These are phyloP conservation scores for Tetrahymena borealis DNA, from an alignment of 73 alveolate species.

Conservation along the genomic window DNA sequence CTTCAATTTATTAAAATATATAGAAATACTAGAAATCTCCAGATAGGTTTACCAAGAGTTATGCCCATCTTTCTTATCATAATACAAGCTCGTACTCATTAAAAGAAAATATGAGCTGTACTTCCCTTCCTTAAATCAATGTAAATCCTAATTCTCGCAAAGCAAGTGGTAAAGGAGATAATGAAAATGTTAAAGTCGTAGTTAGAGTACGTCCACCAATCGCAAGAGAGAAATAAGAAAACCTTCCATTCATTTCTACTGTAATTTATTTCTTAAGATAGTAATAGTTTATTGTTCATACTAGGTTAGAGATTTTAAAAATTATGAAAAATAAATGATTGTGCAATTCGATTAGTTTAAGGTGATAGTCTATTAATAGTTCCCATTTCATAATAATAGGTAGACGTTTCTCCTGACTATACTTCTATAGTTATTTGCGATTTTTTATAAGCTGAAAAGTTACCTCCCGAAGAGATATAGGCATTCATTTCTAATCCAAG, in stretches of 20 bases:
- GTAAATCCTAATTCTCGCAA: neutral
- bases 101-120: neutral
- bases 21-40: neutral
- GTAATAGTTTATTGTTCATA: neutral
- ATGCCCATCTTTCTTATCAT: neutral
- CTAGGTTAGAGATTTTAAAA: conserved; percentile 47
- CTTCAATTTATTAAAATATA: neutral
- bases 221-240: conserved; percentile 64
- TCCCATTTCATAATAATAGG: neutral
- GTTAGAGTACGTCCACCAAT: conserved; percentile 80
- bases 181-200: conserved; percentile 67
- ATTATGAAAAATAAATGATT: conserved; percentile 49
- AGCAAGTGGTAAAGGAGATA: neutral
- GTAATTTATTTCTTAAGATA: conserved; percentile 27
- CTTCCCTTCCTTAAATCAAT: neutral
- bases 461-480: conserved; percentile 1
- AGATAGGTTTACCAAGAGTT: neutral
- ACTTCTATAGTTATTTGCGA: neutral
- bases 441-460: neutral
- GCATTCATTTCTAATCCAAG: conserved; percentile 61
- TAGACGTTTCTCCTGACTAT: neutral
- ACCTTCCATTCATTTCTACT: conserved; percentile 56
- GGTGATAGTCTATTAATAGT: conserved; percentile 22
- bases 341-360: conserved; percentile 51
- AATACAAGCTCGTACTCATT: neutral